Evolutionary conservation across 805 yeast species (phyloP), one percentile per base, ranked within the genome.

Genomic region (Starmerella lactis-condensi): DNA sequence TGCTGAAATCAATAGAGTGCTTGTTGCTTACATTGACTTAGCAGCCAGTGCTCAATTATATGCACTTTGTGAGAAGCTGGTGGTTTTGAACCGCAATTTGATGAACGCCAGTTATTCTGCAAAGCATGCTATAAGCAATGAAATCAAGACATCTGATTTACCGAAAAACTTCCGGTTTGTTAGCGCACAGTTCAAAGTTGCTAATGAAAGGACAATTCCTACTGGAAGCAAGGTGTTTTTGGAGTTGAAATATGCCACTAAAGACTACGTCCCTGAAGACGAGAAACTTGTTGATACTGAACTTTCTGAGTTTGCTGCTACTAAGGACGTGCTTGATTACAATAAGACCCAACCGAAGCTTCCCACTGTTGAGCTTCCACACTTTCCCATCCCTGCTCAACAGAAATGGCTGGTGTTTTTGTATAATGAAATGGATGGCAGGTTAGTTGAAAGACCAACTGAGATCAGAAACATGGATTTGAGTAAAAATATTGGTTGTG

Each of bases 201-300:
- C 93, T 3, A 96, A 96, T 21, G 95, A 83, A 58, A 50, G 54
- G 11, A 58, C 58, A 19, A 71, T 77, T 18, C 69, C 82, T 1
- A 75, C 93, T 17, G 62, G 65, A 17, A 69, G 95, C 2, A 65
- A 66, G 29, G 71, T 79, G 6, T 83, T 79, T 53, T 58, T 91
- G 36, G n/a, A n/a, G n/a, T n/a, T n/a, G n/a, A n/a, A n/a, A n/a
- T n/a, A n/a, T n/a, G n/a, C n/a, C n/a, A n/a, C n/a, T n/a, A n/a
- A n/a, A n/a, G n/a, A n/a, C 14, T 13, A 28, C 16, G 16, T 39
- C 36, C 47, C 39, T 22, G 46, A 56, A 40, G 30, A 24, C 24
- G n/a, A 75, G 44, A 60, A 66, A 30, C 55, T 78, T 49, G 69
- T 66, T 50, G 69, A 81, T 45, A 95, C 95, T 17, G 63, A n/a